Conservation (phyloP, 805 yeast species). For the Vanderwaltozyma yarrowii region DNA sequence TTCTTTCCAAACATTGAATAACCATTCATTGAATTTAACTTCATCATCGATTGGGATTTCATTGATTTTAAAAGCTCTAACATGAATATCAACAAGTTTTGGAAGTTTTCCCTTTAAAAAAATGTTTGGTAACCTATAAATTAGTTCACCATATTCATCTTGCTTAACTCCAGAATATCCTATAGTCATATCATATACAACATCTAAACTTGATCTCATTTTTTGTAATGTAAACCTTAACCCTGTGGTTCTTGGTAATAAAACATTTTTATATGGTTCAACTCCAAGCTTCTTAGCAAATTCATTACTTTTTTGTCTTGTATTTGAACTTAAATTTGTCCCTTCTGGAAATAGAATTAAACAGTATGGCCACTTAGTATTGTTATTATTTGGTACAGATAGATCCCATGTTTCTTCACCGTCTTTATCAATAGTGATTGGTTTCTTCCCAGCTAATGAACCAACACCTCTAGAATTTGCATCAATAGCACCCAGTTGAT, state of each 20-base stretch:
- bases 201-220: constrained; percentile 42
- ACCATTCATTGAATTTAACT: constrained; percentile 68
- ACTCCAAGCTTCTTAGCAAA: constrained; percentile 46
- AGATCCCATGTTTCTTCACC: constrained; percentile 19
- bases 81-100: constrained; percentile 47
- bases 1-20: constrained; percentile 58
- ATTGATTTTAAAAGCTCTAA: constrained; percentile 44
- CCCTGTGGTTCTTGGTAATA: constrained; percentile 81
- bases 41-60: constrained; percentile 55
- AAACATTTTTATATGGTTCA: constrained; percentile 46
- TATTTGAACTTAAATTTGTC: constrained; percentile 65
- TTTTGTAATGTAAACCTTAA: constrained; percentile 53
- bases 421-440: constrained; percentile 20
- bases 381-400: constrained; percentile 5
- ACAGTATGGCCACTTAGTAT: constrained; percentile 46
- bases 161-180: constrained; percentile 66
- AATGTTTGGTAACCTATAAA: constrained; percentile 52
- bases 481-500: constrained; percentile 46
- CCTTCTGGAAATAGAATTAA: constrained; percentile 89
- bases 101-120: constrained; percentile 72
- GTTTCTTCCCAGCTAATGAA: constrained; percentile 33
- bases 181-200: constrained; percentile 72
- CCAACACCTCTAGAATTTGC: constrained; percentile 51
- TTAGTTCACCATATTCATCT: constrained; percentile 65
- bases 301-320: constrained; percentile 44